Conservation (phyloP, 179 eudicot species). For the Dionaea muscipula region DNA sequence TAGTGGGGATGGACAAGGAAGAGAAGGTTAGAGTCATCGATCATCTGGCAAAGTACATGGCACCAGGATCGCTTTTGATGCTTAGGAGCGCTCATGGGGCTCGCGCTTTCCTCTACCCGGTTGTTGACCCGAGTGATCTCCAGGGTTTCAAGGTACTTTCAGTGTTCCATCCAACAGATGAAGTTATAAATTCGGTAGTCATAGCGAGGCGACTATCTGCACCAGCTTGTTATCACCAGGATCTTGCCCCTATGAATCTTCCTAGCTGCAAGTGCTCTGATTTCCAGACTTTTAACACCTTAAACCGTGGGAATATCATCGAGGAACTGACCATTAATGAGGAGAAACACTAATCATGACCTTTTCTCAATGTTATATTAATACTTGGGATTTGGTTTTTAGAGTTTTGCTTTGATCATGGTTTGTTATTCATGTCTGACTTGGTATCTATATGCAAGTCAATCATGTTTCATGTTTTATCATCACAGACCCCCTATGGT, state of each 20-base stretch:
- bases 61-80: constrained; percentile 60
- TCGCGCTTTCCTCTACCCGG: constrained; percentile 61
- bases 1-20: constrained; percentile 64
- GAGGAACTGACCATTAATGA: constrained; percentile 44
- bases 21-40: constrained; percentile 36
- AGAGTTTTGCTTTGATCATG: too few relatives aligned
- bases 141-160: constrained; percentile 54
- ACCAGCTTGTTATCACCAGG: constrained; percentile 7
- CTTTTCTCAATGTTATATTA: too few relatives aligned
- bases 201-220: constrained; percentile 26
- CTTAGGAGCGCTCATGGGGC: constrained; percentile 79
- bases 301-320: constrained; percentile 40
- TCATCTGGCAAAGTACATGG: constrained; percentile 55
- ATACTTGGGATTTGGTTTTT: too few relatives aligned
- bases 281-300: constrained; percentile 31
- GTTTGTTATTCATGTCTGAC: too few relatives aligned
- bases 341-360: constrained; percentile 14
- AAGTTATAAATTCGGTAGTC: constrained; percentile 63
- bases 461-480: too few relatives aligned
- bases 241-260: constrained; percentile 25
- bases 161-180: constrained; percentile 53
- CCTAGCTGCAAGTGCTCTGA: constrained; percentile 54
- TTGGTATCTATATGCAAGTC: too few relatives aligned
- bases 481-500: too few relatives aligned
- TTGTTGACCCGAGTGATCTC: constrained; percentile 52